Evolutionary conservation across 352 stramenopile species (phyloP).

Genomic region (Phytopythium vexans): DNA sequence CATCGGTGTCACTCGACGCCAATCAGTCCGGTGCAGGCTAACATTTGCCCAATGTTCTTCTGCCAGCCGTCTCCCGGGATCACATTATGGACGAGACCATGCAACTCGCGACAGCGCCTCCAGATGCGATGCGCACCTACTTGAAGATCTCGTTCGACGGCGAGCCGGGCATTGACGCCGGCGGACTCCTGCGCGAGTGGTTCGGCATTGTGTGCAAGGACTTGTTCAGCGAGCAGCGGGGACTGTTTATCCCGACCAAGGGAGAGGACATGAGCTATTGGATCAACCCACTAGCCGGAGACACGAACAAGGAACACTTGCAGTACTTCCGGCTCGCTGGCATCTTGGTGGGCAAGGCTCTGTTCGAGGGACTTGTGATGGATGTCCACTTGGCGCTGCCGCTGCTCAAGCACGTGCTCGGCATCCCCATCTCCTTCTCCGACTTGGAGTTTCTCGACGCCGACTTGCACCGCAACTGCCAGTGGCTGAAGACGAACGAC

Average conservation of each 20-base stretch:
- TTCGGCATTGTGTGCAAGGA: conserved; percentile 56
- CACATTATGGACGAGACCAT: conserved; percentile 56
- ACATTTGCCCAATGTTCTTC: background rate
- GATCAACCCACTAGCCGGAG: conserved; percentile 55
- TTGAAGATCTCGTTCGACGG: conserved; percentile 66
- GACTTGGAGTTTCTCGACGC: conserved; percentile 74
- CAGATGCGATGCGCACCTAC: conserved; percentile 55
- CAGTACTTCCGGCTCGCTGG: conserved; percentile 60
- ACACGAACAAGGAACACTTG: conserved; percentile 42
- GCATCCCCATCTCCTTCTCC: conserved; percentile 75
- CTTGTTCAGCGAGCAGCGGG: conserved; percentile 50
- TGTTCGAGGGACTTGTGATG: conserved; percentile 63
- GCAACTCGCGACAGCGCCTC: conserved; percentile 32
- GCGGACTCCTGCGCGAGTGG: conserved; percentile 65
- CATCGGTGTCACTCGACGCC: too few species aligned
- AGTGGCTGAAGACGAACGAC: conserved; percentile 62
- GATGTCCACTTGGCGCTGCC: conserved; percentile 59
- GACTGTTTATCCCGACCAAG: conserved; percentile 54
- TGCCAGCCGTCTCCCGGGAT: conserved; percentile 48
- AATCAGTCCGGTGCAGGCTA: background rate
- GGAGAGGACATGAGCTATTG: conserved; percentile 70
- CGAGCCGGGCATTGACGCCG: conserved; percentile 63
- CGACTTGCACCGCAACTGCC: conserved; percentile 61
- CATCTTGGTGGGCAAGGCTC: conserved; percentile 57
- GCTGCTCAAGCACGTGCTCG: conserved; percentile 68